Evolutionary conservation across 768 basidiomycete genomes (phyloP).

Genomic region (Mycena indigotica): DNA sequence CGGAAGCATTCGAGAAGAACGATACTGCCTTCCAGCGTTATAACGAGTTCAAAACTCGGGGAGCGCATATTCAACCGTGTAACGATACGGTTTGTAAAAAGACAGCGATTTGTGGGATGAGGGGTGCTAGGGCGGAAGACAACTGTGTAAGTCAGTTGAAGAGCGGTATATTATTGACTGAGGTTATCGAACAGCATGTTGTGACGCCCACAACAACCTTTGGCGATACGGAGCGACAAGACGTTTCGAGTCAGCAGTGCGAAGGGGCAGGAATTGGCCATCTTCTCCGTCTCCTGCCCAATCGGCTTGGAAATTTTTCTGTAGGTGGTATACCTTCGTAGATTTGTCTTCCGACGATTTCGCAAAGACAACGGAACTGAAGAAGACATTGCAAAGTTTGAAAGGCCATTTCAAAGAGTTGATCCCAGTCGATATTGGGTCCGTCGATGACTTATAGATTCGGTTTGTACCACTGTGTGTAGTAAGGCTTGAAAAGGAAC

Average conservation of each 20-base stretch:
- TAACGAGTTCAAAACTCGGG: conserved; percentile 47
- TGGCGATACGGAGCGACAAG: conserved; percentile 15
- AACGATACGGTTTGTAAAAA: conserved; percentile 42
- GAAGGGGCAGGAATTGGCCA: conserved; percentile 18
- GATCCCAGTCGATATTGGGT: background rate
- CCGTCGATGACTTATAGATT: background rate
- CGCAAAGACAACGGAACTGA: background rate
- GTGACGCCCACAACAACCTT: conserved; percentile 10
- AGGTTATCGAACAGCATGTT: conserved; percentile 5
- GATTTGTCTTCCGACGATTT: background rate
- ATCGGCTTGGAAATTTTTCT: background rate
- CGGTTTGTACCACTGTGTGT: background rate
- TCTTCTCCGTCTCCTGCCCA: background rate
- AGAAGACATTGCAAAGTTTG: background rate
- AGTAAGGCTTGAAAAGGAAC: too few relatives aligned
- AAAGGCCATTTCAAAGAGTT: background rate
- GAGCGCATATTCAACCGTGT: conserved; percentile 37
- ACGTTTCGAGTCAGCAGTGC: conserved; percentile 6
- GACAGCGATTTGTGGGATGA: conserved; percentile 44
- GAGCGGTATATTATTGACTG: background rate
- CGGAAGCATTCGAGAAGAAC: conserved; percentile 52
- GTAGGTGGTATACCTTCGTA: background rate
- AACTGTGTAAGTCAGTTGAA: conserved; percentile 39
- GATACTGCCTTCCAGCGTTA: conserved; percentile 49
- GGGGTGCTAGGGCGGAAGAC: conserved; percentile 44